phyloP scores from a whole-genome alignment of 2,329 filamentous ascomycete genomes.

The Microcyclosporella mali region DNA sequence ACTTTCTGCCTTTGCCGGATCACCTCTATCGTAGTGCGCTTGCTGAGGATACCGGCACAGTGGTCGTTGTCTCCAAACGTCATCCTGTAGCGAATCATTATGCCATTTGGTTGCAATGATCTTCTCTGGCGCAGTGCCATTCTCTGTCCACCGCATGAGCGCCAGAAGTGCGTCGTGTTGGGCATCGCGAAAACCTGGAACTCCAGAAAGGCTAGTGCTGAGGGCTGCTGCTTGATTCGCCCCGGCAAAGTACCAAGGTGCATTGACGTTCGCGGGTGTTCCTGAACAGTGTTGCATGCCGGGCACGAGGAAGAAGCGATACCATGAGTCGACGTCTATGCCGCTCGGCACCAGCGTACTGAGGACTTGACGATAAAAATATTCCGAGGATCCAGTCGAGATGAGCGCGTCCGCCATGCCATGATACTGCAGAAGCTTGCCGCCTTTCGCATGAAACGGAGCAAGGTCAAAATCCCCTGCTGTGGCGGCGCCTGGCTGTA shows the following conservation, averaged over 20 bases:
- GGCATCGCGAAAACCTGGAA: slow-evolving; percentile 30
- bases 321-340: slow-evolving; percentile 36
- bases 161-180: slow-evolving; percentile 33
- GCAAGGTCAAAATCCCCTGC: slow-evolving; percentile 45
- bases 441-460: slow-evolving; percentile 38
- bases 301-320: slow-evolving; percentile 40
- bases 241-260: slow-evolving; percentile 44
- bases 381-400: slow-evolving; percentile 45
- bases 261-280: slow-evolving; percentile 31
- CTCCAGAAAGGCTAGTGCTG: slow-evolving; percentile 20
- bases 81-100: slow-evolving; percentile 26
- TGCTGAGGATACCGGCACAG: slow-evolving; percentile 32
- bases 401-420: slow-evolving; percentile 44
- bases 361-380: slow-evolving; percentile 47
- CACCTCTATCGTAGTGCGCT: slow-evolving; percentile 27
- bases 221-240: slow-evolving; percentile 28
- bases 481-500: slow-evolving; percentile 46
- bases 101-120: slow-evolving; percentile 34
- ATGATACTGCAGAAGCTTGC: slow-evolving; percentile 38
- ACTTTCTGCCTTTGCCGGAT: slow-evolving; percentile 25
- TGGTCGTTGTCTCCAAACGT: slow-evolving; percentile 32
- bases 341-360: slow-evolving; percentile 31
- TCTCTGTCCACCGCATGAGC: slow-evolving; percentile 37
- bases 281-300: slow-evolving; percentile 41
- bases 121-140: slow-evolving; percentile 32